Evolutionary conservation across 2,329 filamentous ascomycete species (phyloP).

Genomic region (Colletotrichum sp.): DNA sequence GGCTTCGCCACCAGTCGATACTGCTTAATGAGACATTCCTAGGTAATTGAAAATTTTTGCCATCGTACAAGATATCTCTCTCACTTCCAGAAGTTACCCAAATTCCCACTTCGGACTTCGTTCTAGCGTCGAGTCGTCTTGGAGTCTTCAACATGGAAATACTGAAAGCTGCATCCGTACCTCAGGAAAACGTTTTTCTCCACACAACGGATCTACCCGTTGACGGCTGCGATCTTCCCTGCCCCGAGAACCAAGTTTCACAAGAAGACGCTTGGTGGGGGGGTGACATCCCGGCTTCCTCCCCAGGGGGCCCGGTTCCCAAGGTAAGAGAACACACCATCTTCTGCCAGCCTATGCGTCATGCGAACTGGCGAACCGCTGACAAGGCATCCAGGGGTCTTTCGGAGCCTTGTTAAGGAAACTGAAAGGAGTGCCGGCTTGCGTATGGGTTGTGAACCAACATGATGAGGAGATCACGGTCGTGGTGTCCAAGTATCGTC

Average conservation of each 20-base stretch:
- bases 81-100: not conserved
- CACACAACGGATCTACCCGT: not conserved
- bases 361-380: not conserved
- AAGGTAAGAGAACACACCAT: not conserved
- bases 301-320: not conserved
- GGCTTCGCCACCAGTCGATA: no score
- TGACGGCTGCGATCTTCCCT: not conserved
- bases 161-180: not conserved
- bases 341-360: not conserved
- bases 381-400: not conserved
- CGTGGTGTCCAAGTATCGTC: not conserved
- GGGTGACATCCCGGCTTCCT: not conserved
- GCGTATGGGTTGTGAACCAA: not conserved
- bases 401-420: not conserved
- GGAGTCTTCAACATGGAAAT: not conserved
- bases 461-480: not conserved
- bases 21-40: no score
- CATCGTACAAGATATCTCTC: no score
- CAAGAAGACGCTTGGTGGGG: not conserved
- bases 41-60: no score
- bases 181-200: not conserved
- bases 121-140: fast-evolving
- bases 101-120: not conserved
- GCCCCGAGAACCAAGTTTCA: not conserved
- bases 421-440: not conserved